Evolutionary conservation across 2,329 filamentous ascomycete genomes (phyloP).

Genomic region (Albifimbria verrucaria): DNA sequence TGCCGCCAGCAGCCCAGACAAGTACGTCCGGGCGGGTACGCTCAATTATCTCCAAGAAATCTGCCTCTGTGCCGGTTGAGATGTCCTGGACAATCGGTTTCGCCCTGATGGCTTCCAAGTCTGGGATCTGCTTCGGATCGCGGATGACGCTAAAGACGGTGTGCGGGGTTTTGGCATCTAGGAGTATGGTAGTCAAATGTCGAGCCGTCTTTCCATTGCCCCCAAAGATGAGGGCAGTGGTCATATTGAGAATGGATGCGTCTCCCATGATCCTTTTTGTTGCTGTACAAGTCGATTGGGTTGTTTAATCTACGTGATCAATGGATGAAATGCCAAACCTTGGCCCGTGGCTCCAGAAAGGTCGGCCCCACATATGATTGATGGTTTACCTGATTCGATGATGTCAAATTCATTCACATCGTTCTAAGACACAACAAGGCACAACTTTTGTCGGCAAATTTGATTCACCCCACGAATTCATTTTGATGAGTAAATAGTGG

Average conservation of each 20-base stretch:
- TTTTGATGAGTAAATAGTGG: too few species aligned
- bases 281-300: not conserved
- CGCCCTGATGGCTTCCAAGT: conserved; percentile 1
- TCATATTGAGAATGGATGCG: not conserved
- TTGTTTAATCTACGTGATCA: too few species aligned
- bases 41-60: conserved; percentile 2
- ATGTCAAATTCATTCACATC: too few species aligned
- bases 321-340: too few species aligned
- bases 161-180: not conserved
- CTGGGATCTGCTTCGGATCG: conserved; percentile 2
- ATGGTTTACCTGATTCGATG: too few species aligned
- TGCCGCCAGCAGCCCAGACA: conserved; percentile 2
- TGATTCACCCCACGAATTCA: too few species aligned
- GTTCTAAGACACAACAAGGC: too few species aligned
- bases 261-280: not conserved
- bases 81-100: conserved; percentile 3
- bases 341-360: too few species aligned
- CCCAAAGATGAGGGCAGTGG: conserved; percentile 1
- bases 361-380: too few species aligned
- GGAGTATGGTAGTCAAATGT: not conserved
- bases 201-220: conserved; percentile 3
- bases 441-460: too few species aligned
- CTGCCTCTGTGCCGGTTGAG: not conserved
- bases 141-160: conserved; percentile 1
- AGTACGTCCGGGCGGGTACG: not conserved